Percentiles rank a stretch among this genome's conserved stretches.
phyloP scores from a whole-genome alignment of 108 stramenopile genomes.

The Discostella pseudostelligera region DNA sequence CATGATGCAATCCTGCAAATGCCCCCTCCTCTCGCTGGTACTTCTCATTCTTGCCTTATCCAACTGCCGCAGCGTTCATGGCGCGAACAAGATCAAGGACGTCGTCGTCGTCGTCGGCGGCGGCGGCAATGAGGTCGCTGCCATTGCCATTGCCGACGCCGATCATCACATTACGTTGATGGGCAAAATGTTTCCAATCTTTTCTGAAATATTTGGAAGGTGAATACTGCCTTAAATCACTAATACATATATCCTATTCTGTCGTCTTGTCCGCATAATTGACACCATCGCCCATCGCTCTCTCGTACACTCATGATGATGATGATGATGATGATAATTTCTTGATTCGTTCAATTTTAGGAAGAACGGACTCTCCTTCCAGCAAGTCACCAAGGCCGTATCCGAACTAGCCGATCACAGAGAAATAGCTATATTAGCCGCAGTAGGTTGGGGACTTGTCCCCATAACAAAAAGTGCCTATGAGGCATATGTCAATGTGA shows the following conservation, averaged over 20 bases:
- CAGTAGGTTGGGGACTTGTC: constrained; percentile 36
- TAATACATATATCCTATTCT: too few relatives aligned
- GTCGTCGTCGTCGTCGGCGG: too few relatives aligned
- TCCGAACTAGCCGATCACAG: constrained; percentile 18
- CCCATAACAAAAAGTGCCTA: constrained; percentile 13
- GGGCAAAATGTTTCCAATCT: constrained; percentile 18
- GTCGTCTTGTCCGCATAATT: too few relatives aligned
- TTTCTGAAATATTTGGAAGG: constrained; percentile 13
- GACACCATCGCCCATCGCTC: too few relatives aligned
- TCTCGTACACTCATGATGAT: too few relatives aligned
- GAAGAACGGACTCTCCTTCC: constrained; percentile 16
- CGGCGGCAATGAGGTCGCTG: too few relatives aligned
- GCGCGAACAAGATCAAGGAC: background rate
- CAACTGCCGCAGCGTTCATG: background rate
- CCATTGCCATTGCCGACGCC: background rate
- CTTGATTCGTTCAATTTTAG: background rate
- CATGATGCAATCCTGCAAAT: too few relatives aligned
- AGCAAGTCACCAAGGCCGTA: constrained; percentile 18
- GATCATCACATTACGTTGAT: constrained; percentile 6
- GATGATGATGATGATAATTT: background rate
- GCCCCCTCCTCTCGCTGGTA: too few relatives aligned
- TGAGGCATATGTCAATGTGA: constrained; percentile 22
- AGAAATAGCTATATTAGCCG: constrained; percentile 30
- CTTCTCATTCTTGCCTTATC: background rate
- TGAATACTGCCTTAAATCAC: background rate